Evolutionary conservation across 352 stramenopile species (phyloP), one percentile per base, ranked within the genome.

Genomic region (Phytophthora agathidicida): DNA sequence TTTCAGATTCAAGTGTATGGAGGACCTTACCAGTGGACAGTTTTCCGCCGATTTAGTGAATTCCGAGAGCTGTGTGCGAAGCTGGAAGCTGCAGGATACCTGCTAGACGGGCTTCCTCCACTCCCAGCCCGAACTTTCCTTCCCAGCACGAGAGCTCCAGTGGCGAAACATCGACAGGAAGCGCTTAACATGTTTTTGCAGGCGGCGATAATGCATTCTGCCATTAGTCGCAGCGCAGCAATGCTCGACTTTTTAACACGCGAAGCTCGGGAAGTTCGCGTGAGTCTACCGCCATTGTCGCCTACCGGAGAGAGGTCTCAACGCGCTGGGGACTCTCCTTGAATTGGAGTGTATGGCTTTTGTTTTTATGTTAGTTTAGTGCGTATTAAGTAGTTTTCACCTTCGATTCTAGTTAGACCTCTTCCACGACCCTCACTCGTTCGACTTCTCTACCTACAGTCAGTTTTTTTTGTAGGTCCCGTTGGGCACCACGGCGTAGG

Each of bases 21-120:
- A 28, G 86, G 84, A 1, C 84, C 84, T 27, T 95, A 95, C 51
- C 84, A 93, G 53, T 95, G 86, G 86, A 87, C 75, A 4, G 81
- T 93, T 9, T 95, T 87, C 50, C 86, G 86, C n/a, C 82, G 86
- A 10, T 95, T 90, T 52, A 93, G 81, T 49, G 82, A 95, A 54
- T 94, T 95, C 48, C 80, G 84, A 3, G 74, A 77, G 17, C 41
- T 94, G 8, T 77, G 80, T 39, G 59, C 63, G 2, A 64, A 50
- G 17, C 69, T 94, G 5, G 73, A 86, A 45, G 58, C 65, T 17
- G 68, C 67, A 33, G 78, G 77, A 20, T 74, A 81, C 30, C 46
- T 70, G 17, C 46, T 88, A 20, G 78, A 87, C 19, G 62, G 76
- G 5, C 69, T 94, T 50, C 86, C 86, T 3, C 68, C 78, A 35